phyloP scores from a whole-genome alignment of 371 early-diverging fungal genomes.

The Mucor indicus region DNA sequence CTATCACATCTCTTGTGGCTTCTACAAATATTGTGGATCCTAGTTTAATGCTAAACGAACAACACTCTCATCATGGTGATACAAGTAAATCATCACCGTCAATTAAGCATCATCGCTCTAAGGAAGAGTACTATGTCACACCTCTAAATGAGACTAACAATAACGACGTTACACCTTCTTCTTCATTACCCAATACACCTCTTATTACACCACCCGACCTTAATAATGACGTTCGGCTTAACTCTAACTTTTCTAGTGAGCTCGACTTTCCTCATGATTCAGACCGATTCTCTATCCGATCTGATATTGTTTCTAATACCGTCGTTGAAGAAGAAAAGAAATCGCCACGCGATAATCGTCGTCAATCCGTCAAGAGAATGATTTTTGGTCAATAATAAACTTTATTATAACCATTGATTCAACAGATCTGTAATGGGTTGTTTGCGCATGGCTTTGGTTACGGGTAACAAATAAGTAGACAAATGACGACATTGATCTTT shows the following conservation, averaged over 20 bases:
- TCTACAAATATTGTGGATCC: conserved; percentile 20
- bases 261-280: conserved; percentile 24
- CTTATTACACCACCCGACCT: no score
- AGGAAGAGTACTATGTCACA: background rate
- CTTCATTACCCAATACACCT: no score
- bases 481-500: conserved; percentile 11
- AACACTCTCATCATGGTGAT: background rate
- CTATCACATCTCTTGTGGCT: conserved; percentile 2
- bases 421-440: no score
- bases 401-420: no score
- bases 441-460: conserved; percentile 12
- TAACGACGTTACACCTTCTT: background rate
- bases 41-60: background rate
- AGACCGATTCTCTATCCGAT: conserved; percentile 20
- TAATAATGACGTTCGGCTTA: no score
- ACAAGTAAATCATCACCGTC: background rate
- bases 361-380: no score
- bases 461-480: conserved; percentile 10
- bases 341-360: no score
- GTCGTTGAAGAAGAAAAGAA: no score
- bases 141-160: background rate
- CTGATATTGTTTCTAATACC: conserved; percentile 3
- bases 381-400: no score
- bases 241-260: no score
- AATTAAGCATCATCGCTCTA: background rate